Evolutionary conservation across 2,329 filamentous ascomycete genomes (phyloP), one percentile per base, ranked within the genome.

Genomic region (Emergomyces orientalis): DNA sequence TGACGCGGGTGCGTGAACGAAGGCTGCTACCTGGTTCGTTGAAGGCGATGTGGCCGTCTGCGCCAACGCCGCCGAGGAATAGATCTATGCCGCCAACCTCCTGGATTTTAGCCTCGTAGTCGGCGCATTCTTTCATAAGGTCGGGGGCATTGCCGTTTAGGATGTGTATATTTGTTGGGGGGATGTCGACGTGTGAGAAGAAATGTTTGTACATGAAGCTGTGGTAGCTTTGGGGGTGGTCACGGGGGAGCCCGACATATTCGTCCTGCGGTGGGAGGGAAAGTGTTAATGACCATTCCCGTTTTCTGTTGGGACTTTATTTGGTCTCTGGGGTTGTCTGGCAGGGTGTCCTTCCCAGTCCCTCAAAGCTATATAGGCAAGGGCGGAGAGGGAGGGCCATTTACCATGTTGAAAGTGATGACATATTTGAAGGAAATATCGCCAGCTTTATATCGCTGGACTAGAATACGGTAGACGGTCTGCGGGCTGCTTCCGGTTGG

Each of bases 121-220:
- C 84, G 55, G 88, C 83, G 71, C 90, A 93, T 76, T 94, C 90
- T 49, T 85, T 85, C 67, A 87, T 85, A 2, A 91, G 84, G 71
- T 90, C 88, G 17, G 83, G 77, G 0, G 89, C 89, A 72, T 92
- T 93, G 70, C 90, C 90, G 72, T 93, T 85, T 47, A 93, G 83
- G 70, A 94, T 91, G 77, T 95, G 87, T 72, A 94, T 90, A 73
- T 93, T 92, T 71, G 84, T 82, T 5, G 90, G 90, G 67, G 86
- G 84, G 69, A 94, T 87, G 72, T 95, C 89, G 69, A 94, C 87
- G 67, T 86, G 90, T 52, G 88, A 90, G 81, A 95, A 95, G 81
- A 95, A 91, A 78, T 94, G 83, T 77, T 89, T 90, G 84, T 91
- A 95, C 90, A 95, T 94, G 80, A 94, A 95, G 67, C 87, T 89